Evolutionary conservation across 257 asterid genomes (phyloP).

Genomic region (Gynochthodes officinalis): DNA sequence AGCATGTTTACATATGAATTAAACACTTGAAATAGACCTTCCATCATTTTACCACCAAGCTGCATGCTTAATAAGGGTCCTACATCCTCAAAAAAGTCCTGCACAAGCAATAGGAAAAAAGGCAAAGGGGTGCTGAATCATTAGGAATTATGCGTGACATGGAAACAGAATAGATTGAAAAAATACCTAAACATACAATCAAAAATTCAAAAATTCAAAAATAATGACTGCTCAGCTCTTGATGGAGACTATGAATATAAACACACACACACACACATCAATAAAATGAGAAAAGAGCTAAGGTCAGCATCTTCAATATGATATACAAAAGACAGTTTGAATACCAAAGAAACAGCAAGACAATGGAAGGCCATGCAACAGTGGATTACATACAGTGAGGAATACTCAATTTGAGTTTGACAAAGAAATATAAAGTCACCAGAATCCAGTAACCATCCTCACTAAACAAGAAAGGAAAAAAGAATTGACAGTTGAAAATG

Average conservation of each 20-base stretch:
- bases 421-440: not conserved
- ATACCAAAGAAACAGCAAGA: not conserved
- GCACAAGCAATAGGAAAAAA: slow-evolving; percentile 25
- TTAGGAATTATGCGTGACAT: not conserved
- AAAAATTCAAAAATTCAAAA: not conserved
- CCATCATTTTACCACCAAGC: slow-evolving; percentile 84
- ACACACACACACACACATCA: not conserved
- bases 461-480: not conserved
- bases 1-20: slow-evolving; percentile 77
- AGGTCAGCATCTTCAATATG: not conserved
- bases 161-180: not conserved
- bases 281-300: not conserved
- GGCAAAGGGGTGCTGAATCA: slow-evolving; percentile 9
- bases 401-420: not conserved
- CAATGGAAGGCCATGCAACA: not conserved
- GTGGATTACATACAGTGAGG: not conserved
- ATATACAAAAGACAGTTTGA: not conserved
- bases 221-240: not conserved
- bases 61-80: slow-evolving; percentile 95
- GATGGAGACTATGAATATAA: not conserved
- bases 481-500: not conserved
- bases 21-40: slow-evolving; percentile 92
- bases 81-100: slow-evolving; percentile 97
- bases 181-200: not conserved
- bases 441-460: not conserved